Conservation (phyloP, 352 stramenopile genomes). For the Achlya hypogyna region DNA sequence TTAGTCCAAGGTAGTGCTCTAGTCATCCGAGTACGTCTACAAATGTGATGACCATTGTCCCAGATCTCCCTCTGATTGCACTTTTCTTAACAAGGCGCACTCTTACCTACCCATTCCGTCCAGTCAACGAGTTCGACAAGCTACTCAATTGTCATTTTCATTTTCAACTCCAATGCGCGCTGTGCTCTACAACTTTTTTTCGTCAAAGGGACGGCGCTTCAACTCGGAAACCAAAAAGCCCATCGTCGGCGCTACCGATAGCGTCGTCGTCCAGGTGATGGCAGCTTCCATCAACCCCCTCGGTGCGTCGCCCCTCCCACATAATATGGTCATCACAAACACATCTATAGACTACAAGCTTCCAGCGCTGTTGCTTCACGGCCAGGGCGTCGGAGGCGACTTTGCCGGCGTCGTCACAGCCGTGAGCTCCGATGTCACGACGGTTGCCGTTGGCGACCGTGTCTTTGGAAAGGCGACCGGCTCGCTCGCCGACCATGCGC, state of each 20-base stretch:
- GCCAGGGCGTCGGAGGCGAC: constrained; percentile 41
- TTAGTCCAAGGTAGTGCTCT: no score
- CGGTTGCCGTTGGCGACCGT: constrained; percentile 45
- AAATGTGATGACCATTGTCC: no score
- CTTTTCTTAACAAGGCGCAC: no score
- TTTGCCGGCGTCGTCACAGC: constrained; percentile 49
- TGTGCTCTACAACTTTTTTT: constrained; percentile 17
- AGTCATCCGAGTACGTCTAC: no score
- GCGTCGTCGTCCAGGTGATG: constrained; percentile 13
- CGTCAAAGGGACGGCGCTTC: neutral
- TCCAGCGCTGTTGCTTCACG: constrained; percentile 9
- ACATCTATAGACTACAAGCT: constrained; percentile 15
- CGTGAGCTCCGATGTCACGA: constrained; percentile 33
- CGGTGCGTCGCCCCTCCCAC: neutral
- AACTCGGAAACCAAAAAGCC: constrained; percentile 4
- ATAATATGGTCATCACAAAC: neutral
- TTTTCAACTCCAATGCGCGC: neutral
- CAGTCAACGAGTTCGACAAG: no score
- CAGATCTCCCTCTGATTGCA: no score
- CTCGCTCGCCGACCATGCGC: constrained; percentile 44
- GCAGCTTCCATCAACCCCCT: constrained; percentile 16
- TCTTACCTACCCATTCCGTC: no score
- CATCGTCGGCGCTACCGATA: neutral
- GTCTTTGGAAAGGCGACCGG: constrained; percentile 53
- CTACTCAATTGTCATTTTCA: no score